Conservation (phyloP, 1,284 basidiomycete genomes). For the Rhodotorula sp. region DNA sequence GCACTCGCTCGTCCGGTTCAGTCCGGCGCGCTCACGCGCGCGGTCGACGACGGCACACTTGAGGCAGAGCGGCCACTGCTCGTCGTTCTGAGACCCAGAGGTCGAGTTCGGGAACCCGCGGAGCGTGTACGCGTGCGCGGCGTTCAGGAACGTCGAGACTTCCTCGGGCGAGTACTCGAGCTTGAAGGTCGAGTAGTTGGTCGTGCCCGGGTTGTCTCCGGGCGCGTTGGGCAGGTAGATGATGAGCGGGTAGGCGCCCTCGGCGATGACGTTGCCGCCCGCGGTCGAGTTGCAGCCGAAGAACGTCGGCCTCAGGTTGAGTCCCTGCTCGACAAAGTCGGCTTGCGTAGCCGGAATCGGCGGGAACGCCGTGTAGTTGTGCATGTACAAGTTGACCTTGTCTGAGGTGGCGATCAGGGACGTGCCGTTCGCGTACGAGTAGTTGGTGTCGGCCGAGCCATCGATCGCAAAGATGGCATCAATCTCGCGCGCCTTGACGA, state of each 20-base stretch:
- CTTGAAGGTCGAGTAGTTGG: slow-evolving; percentile 49
- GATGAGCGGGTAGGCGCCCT: slow-evolving; percentile 30
- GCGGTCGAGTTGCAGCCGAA: slow-evolving; percentile 54
- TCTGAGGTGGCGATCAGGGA: slow-evolving; percentile 50
- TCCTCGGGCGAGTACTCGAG: slow-evolving; percentile 47
- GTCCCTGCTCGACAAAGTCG: slow-evolving; percentile 63
- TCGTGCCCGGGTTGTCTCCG: slow-evolving; percentile 29
- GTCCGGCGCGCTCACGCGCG: slow-evolving; percentile 42
- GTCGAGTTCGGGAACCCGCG: slow-evolving; percentile 47
- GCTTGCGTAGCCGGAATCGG: slow-evolving; percentile 59
- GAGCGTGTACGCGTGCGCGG: slow-evolving; percentile 31
- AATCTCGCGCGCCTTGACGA: slow-evolving; percentile 63
- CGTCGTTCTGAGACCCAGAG: slow-evolving; percentile 45
- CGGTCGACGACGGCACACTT: slow-evolving; percentile 54
- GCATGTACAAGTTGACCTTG: slow-evolving; percentile 31
- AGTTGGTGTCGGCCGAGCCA: slow-evolving; percentile 57
- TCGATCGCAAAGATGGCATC: slow-evolving; percentile 72
- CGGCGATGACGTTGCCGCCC: slow-evolving; percentile 48
- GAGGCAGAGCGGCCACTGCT: slow-evolving; percentile 51
- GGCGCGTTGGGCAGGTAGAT: slow-evolving; percentile 44
- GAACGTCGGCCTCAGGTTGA: slow-evolving; percentile 69
- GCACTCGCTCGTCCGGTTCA: slow-evolving; percentile 46
- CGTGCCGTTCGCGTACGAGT: slow-evolving; percentile 64
- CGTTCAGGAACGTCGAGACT: slow-evolving; percentile 36
- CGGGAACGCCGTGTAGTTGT: slow-evolving; percentile 54